A percentile compares a stretch with the other conserved stretches of the same genome.
phyloP scores from a whole-genome alignment of 1,139 yeast species.

The Yamadazyma dendronema region DNA sequence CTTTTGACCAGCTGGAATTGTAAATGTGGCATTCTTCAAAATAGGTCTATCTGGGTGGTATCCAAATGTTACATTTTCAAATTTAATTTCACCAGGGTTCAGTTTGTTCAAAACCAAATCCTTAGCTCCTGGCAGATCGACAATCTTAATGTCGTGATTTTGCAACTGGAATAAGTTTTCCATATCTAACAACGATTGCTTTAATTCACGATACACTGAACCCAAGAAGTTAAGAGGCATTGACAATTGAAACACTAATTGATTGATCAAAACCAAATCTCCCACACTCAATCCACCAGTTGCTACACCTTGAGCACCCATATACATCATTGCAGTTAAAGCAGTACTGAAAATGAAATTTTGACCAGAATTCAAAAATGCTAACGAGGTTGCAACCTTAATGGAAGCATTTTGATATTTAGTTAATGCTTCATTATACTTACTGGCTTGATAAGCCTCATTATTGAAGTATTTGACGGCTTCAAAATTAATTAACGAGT shows the following conservation, averaged over 20 bases:
- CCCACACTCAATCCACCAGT: slow-evolving; percentile 86
- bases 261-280: slow-evolving; percentile 93
- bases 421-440: slow-evolving; percentile 74
- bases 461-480: slow-evolving; percentile 94
- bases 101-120: slow-evolving; percentile 46
- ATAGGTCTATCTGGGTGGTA: slow-evolving; percentile 89
- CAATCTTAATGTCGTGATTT: slow-evolving; percentile 65
- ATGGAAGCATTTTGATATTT: slow-evolving; percentile 80
- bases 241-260: slow-evolving; percentile 90
- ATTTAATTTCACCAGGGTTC: slow-evolving; percentile 69
- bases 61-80: slow-evolving; percentile 92
- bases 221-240: slow-evolving; percentile 94
- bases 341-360: slow-evolving; percentile 89
- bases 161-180: slow-evolving; percentile 84
- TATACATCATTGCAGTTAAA: slow-evolving; percentile 94
- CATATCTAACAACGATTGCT: slow-evolving; percentile 91
- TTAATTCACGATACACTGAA: slow-evolving; percentile 89
- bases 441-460: slow-evolving; percentile 73
- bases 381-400: slow-evolving; percentile 88
- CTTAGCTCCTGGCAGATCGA: slow-evolving; percentile 60
- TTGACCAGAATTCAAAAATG: slow-evolving; percentile 89
- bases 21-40: slow-evolving; percentile 73
- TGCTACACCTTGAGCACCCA: slow-evolving; percentile 96
- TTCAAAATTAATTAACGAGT: slow-evolving; percentile 90
- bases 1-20: slow-evolving; percentile 86